Base-by-base conservation (phyloP, 805 yeast genomes). In the Metschnikowia continentalis region DNA sequence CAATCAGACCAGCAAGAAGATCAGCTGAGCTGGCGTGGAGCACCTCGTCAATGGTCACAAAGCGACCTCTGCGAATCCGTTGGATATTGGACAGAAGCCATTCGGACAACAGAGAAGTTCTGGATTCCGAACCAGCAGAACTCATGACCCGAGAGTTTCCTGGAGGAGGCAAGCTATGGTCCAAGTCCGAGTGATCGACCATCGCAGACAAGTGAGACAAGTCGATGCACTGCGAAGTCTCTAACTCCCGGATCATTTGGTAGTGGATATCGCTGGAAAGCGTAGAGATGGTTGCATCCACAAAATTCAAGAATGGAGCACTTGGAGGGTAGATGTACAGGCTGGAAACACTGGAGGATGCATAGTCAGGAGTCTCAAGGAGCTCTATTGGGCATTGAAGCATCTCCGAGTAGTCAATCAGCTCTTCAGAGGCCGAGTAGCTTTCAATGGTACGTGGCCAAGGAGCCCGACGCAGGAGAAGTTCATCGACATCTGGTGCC, bases 181-280 rank as follows among this genome's bases (percentile, higher is more conserved):
- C n/a, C 35, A 32, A 14, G 35, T 32, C 35, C 15, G 35, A 32
- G 35, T 38, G 26, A 2, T 38, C 41, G 13, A 15, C 14, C 41
- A 20, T 11, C 11, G 15, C n/a, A 6, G 45, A 8, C 19, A 42
- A 42, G 37, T 42, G 45, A 11, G 45, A 42, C 20, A 42, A 42
- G 15, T 32, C 36, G 14, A 42, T 32, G 14, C 26, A 22, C 13
- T 42, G 45, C 17, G 45, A 42, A 13, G 15, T 6, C 26, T 42
- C 45, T 32, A 42, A 42, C 8, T 42, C 45, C 10, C 32, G 30
- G 14, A 42, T 42, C 45, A 42, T 42, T 20, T 42, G 45, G 4
- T n/a, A 23, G n/a, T 42, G 26, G 35, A 15, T 13, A 6, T 26
- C 14, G 11, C 23, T 32, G 14, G 32, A 11, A 37, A 42, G 8